Conservation (phyloP, 352 stramenopile species). For the Blastocystis sp. region DNA sequence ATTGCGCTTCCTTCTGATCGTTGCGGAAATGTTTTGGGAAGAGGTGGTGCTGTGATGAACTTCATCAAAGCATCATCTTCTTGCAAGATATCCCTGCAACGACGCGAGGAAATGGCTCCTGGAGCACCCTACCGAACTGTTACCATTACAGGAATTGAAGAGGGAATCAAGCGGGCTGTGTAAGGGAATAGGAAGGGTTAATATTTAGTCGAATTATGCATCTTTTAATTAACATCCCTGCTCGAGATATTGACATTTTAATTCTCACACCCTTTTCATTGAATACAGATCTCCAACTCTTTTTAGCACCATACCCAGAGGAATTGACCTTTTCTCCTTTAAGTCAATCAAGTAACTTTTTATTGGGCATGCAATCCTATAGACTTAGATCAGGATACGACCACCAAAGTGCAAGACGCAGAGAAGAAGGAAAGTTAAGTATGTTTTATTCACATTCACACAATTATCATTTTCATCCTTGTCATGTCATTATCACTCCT, state of each 20-base stretch:
- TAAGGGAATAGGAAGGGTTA: not conserved
- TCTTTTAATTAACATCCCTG: conserved; percentile 18
- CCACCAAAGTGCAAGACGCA: not conserved
- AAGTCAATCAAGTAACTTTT: no score
- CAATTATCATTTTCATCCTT: not conserved
- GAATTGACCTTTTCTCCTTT: no score
- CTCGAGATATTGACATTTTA: not conserved
- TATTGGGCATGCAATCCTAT: not conserved
- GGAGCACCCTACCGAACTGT: not conserved
- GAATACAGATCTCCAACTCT: conserved; percentile 19
- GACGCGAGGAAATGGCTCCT: not conserved
- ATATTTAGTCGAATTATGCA: conserved; percentile 8
- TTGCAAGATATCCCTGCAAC: conserved; percentile 1
- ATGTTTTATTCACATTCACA: no score
- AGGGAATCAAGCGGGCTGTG: conserved; percentile 26
- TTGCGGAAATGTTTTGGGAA: conserved; percentile 4
- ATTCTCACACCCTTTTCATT: not conserved
- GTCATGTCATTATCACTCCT: not conserved
- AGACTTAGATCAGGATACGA: not conserved
- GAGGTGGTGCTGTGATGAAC: not conserved
- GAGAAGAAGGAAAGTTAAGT: not conserved
- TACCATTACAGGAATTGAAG: not conserved
- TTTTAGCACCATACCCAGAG: not conserved
- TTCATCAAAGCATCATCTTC: conserved; percentile 26
- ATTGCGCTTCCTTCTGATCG: not conserved